phyloP scores from a whole-genome alignment of 176 grass and related monocot species.

The Hordeum vulgare region DNA sequence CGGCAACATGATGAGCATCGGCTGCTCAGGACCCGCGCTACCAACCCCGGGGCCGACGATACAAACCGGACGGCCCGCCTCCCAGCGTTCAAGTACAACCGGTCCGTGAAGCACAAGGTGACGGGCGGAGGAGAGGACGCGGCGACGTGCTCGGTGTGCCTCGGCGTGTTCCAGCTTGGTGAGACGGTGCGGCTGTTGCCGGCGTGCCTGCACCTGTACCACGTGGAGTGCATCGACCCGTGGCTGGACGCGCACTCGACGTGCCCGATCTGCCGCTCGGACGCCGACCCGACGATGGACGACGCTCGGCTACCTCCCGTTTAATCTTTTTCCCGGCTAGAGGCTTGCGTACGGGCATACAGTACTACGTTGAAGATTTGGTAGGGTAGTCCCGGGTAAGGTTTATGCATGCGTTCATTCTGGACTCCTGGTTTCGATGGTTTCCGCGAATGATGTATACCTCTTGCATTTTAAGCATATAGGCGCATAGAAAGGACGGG shows the following conservation, averaged over 20 bases:
- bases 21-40: neutral
- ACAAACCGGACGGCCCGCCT: neutral
- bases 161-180: neutral
- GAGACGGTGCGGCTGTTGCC: neutral
- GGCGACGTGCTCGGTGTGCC: neutral
- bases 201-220: neutral
- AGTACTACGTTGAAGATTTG: too few species aligned
- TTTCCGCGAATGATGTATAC: too few species aligned
- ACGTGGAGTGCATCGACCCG: neutral
- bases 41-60: neutral
- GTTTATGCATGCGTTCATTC: too few species aligned
- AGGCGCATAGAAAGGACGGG: too few species aligned
- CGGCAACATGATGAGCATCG: neutral
- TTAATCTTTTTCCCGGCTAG: neutral
- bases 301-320: neutral
- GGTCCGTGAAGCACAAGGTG: neutral
- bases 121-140: neutral
- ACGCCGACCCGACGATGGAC: neutral
- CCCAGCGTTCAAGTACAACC: neutral
- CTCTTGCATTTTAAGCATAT: too few species aligned
- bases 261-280: neutral
- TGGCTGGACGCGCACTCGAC: neutral
- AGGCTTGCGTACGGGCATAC: too few species aligned
- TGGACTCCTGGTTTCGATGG: too few species aligned
- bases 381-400: too few species aligned